phyloP scores from a whole-genome alignment of 2,329 filamentous ascomycete genomes.

The Paecilomyces dactylethromorphus region DNA sequence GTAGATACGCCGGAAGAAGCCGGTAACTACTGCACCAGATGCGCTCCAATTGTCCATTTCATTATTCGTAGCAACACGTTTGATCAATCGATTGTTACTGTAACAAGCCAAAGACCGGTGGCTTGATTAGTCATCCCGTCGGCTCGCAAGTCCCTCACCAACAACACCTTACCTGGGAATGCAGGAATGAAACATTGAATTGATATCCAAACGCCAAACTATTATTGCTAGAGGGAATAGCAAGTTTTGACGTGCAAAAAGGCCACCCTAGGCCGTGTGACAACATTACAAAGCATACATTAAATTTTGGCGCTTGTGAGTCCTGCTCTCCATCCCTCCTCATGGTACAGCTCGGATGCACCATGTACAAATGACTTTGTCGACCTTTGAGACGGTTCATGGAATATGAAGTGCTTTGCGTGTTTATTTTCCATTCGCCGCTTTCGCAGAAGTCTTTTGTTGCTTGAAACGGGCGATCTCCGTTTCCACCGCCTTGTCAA shows the following conservation, averaged over 20 bases:
- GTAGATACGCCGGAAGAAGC: neutral
- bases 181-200: neutral
- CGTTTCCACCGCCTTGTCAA: conserved; percentile 67
- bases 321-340: neutral
- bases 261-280: neutral
- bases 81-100: neutral
- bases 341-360: neutral
- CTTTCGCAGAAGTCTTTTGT: conserved; percentile 25
- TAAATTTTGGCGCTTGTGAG: neutral
- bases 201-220: neutral
- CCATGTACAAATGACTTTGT: neutral
- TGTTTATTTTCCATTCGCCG: neutral
- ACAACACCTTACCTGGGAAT: neutral
- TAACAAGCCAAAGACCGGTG: neutral
- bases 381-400: neutral
- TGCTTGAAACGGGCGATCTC: conserved; percentile 71
- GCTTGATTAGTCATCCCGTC: neutral
- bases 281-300: neutral
- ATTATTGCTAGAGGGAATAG: neutral
- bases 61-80: neutral
- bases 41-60: neutral
- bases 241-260: neutral
- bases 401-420: neutral
- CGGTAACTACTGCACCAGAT: neutral
- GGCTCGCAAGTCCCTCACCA: neutral